These are phyloP conservation scores for Trametes meyenii DNA, from an alignment of 768 basidiomycete genomes.

Conservation along the genomic window DNA sequence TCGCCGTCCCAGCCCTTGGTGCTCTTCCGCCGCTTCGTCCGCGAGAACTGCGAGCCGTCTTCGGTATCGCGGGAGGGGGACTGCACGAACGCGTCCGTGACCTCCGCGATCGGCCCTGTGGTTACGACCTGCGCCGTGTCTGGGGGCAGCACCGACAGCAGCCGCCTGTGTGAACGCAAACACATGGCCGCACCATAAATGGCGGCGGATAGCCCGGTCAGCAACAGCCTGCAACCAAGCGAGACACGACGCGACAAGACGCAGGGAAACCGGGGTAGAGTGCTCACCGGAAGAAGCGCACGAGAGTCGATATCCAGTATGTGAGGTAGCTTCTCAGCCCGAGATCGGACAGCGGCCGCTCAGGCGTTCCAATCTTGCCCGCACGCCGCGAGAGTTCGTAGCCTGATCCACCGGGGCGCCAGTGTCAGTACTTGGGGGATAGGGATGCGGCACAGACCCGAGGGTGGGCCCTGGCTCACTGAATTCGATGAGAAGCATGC, in stretches of 20 bases:
- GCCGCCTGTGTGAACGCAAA: constrained; percentile 40
- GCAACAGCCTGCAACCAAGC: not conserved
- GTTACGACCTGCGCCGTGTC: constrained; percentile 51
- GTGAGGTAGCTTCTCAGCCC: constrained; percentile 89
- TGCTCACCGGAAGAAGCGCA: constrained; percentile 78
- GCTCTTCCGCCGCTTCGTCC: constrained; percentile 49
- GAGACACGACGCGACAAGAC: not conserved
- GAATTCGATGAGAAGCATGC: constrained; percentile 97
- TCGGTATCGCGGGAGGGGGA: constrained; percentile 27
- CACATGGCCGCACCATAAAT: constrained; percentile 5
- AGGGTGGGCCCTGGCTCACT: constrained; percentile 53
- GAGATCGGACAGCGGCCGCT: constrained; percentile 92
- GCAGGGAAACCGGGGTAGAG: not conserved
- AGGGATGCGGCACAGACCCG: not conserved
- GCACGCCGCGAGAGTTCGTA: constrained; percentile 87
- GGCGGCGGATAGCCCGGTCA: too few relatives aligned
- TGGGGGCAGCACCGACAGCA: constrained; percentile 62
- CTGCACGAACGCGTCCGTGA: constrained; percentile 32
- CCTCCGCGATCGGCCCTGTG: constrained; percentile 36
- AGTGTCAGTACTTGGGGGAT: not conserved
- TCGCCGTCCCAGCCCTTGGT: constrained; percentile 81
- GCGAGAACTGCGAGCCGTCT: constrained; percentile 20
- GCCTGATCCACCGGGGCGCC: constrained; percentile 48
- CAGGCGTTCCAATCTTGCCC: constrained; percentile 87
- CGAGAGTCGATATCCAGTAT: constrained; percentile 81